Percentiles rank a stretch among this genome's conserved stretches.
Conservation (phyloP, 257 asterid genomes). For the Ocimum tenuiflorum region DNA sequence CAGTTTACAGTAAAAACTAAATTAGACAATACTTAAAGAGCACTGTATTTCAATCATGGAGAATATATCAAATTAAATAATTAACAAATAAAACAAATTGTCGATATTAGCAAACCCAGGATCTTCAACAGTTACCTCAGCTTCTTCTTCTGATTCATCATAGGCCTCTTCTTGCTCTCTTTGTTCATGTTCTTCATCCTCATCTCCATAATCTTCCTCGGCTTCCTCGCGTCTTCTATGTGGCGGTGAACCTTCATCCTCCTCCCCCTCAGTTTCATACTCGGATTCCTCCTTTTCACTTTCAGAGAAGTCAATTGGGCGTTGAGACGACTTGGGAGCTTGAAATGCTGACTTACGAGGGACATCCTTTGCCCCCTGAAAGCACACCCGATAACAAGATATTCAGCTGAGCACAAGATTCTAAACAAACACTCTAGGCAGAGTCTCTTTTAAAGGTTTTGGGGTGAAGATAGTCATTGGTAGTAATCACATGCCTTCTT, state of each 20-base stretch:
- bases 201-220: constrained; percentile 66
- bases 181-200: constrained; percentile 61
- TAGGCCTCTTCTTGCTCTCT: constrained; percentile 64
- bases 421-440: neutral
- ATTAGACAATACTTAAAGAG: neutral
- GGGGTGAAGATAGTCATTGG: neutral
- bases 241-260: constrained; percentile 51
- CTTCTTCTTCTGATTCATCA: constrained; percentile 85
- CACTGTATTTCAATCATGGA: neutral
- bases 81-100: neutral
- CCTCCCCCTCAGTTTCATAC: constrained; percentile 93
- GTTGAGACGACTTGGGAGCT: constrained; percentile 57
- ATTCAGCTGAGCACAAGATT: constrained; percentile 7
- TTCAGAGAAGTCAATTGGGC: constrained; percentile 64
- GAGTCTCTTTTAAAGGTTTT: neutral
- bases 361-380: constrained; percentile 59
- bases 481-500: constrained; percentile 60
- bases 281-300: constrained; percentile 93
- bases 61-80: neutral
- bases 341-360: constrained; percentile 49
- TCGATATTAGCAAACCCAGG: neutral
- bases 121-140: constrained; percentile 46
- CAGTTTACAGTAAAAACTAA: neutral
- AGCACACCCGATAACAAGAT: constrained; percentile 8
- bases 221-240: constrained; percentile 48